Base-by-base conservation (phyloP, 495 filamentous ascomycete genomes). In the Penicillium parvum region DNA sequence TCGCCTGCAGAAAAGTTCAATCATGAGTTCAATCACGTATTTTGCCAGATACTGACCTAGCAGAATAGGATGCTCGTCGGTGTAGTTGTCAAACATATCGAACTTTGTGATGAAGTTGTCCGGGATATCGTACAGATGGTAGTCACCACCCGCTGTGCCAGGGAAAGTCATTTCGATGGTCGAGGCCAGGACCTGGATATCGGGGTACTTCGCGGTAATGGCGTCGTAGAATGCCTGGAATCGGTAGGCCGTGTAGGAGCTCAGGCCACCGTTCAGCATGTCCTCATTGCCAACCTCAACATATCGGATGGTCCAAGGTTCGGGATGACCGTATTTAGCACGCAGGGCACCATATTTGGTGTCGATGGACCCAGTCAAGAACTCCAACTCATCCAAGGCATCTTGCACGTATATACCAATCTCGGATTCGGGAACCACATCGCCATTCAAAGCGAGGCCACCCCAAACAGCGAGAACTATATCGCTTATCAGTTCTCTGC, bases 321-420 rank as follows among this genome's bases (percentile, higher is more conserved):
- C 56, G 0, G 69, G 65, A 37, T 74, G 61, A 6, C 75, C 75
- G 23, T 69, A 52, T 10, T 64, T 60, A 5, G 71, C 71, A 4
- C 74, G 70, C 9, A 74, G 52, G 11, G 62, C 57, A 35, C 72
- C 74, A 14, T 64, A 70, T 14, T 60, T 45, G 0, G 72, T 72
- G 11, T 60, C 52, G 3, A 56, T 50, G 14, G 51, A 58, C 21
- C 68, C 66, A 18, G 54, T 61, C 16, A 69, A 36, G 45, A 67
- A 69, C 36, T 88, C 82, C 5, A 88, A 61, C 60, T 87, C 74
- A 45, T 85, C 68, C 0, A 88, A 69, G 1, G 75, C 80, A 49
- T 83, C 77, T 32, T 69, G 68, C 9, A 88, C 57, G 38, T 69
- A 71, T 14, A 57, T 25, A 14, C 49, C 57, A 10, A 71, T 39